Percentiles rank a stretch among this genome's conserved stretches.
Evolutionary conservation across 2,329 filamentous ascomycete genomes (phyloP).

Genomic region (Colletotrichum sublineola): DNA sequence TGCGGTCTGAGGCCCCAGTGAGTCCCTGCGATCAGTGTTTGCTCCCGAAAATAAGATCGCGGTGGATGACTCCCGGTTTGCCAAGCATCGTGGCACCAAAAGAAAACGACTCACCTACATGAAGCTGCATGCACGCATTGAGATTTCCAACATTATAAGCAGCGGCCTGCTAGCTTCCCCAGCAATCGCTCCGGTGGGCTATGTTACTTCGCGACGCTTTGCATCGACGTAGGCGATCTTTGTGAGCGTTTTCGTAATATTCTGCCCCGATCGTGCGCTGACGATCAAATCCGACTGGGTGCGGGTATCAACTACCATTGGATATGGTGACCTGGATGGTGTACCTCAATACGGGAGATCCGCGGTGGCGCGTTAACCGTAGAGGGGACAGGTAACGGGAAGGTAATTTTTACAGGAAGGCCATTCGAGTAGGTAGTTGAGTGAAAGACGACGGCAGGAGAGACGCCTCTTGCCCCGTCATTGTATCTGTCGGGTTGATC

Average conservation of each 20-base stretch:
- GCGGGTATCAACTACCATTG: not conserved
- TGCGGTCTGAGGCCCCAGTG: not conserved
- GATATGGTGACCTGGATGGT: constrained; percentile 9
- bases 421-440: not conserved
- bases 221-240: not conserved
- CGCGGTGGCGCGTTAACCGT: not conserved
- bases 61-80: not conserved
- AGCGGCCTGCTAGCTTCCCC: not conserved
- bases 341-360: not conserved
- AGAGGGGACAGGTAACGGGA: too few relatives aligned
- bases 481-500: not conserved
- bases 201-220: not conserved
- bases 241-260: too few relatives aligned
- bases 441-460: not conserved
- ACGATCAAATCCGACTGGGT: not conserved
- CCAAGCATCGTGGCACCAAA: too few relatives aligned
- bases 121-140: constrained; percentile 12
- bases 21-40: not conserved
- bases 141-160: not conserved
- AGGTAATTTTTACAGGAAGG: not conserved
- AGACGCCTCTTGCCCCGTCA: not conserved
- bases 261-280: not conserved
- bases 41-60: not conserved
- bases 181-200: not conserved
- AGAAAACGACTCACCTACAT: not conserved